These are phyloP conservation scores for Colletotrichum limetticola DNA, from an alignment of 2,329 filamentous ascomycete genomes.

Conservation along the genomic window DNA sequence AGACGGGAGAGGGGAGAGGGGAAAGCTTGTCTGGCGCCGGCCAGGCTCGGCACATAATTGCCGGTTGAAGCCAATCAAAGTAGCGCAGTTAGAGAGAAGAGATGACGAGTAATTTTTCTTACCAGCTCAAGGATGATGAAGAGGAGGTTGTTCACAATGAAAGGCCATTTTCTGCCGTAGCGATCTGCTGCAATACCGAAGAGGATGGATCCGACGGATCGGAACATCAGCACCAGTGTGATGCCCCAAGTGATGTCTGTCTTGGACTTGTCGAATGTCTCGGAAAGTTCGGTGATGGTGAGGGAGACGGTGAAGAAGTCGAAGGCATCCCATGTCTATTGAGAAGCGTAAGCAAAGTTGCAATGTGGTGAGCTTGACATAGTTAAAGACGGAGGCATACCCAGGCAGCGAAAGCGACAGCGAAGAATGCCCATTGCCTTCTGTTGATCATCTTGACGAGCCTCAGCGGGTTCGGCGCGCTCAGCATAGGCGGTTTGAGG, in stretches of 20 bases:
- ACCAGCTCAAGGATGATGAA: constrained; percentile 79
- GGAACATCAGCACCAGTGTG: constrained; percentile 71
- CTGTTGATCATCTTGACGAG: constrained; percentile 59
- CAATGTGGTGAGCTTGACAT: neutral
- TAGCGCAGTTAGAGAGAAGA: neutral
- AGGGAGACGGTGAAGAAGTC: constrained; percentile 75
- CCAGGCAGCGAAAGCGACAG: constrained; percentile 67
- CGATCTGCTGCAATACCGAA: constrained; percentile 67
- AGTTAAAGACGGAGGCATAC: constrained; percentile 45
- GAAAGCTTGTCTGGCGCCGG: constrained; percentile 32
- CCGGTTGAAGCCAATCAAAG: constrained; percentile 4
- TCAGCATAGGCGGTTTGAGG: constrained; percentile 67
- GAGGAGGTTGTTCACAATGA: constrained; percentile 79
- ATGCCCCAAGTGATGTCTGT: constrained; percentile 74
- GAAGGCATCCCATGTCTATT: constrained; percentile 70
- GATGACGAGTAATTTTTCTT: constrained; percentile 39
- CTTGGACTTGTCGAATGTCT: constrained; percentile 63
- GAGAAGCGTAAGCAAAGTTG: neutral
- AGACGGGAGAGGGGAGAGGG: constrained; percentile 18
- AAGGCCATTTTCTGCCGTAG: constrained; percentile 75
- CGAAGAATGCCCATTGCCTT: constrained; percentile 66
- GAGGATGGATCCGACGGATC: constrained; percentile 63
- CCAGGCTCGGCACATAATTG: constrained; percentile 16
- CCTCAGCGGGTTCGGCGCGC: constrained; percentile 63
- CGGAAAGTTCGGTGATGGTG: constrained; percentile 63